phyloP scores from a whole-genome alignment of 2,329 filamentous ascomycete species.

The Colletotrichum karsti region DNA sequence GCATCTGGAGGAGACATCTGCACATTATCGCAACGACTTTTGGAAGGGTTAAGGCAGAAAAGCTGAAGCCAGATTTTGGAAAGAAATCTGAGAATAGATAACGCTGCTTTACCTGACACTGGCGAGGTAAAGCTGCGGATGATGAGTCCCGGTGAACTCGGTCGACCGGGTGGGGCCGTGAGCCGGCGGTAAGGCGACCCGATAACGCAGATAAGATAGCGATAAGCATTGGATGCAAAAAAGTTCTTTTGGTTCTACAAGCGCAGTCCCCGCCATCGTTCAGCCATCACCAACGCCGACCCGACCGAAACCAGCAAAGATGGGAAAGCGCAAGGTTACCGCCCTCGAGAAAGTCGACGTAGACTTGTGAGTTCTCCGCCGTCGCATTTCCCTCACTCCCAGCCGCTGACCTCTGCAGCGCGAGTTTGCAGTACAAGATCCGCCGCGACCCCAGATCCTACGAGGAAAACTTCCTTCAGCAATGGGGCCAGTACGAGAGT shows the following conservation, averaged over 20 bases:
- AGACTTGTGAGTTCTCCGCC: conserved; percentile 68
- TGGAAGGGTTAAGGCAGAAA: too few relatives aligned
- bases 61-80: too few relatives aligned
- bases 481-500: conserved; percentile 91
- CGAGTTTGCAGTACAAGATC: conserved; percentile 92
- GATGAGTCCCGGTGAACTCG: too few relatives aligned
- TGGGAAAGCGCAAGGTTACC: conserved; percentile 89
- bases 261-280: conserved; percentile 13
- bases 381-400: background rate
- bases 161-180: too few relatives aligned
- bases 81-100: too few relatives aligned
- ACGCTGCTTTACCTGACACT: too few relatives aligned
- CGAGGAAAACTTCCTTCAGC: conserved; percentile 85
- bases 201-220: background rate
- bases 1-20: too few relatives aligned
- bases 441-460: conserved; percentile 90
- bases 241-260: background rate
- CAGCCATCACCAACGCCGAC: background rate
- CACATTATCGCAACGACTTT: too few relatives aligned
- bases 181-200: background rate
- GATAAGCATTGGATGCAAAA: background rate
- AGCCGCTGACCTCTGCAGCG: conserved; percentile 57
- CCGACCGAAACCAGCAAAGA: conserved; percentile 43
- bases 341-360: conserved; percentile 96
- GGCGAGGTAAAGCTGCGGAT: too few relatives aligned